Evolutionary conservation across 441 rosid genomes (phyloP), one percentile per base, ranked within the genome.

Genomic region (Arabidopsis hybrid): DNA sequence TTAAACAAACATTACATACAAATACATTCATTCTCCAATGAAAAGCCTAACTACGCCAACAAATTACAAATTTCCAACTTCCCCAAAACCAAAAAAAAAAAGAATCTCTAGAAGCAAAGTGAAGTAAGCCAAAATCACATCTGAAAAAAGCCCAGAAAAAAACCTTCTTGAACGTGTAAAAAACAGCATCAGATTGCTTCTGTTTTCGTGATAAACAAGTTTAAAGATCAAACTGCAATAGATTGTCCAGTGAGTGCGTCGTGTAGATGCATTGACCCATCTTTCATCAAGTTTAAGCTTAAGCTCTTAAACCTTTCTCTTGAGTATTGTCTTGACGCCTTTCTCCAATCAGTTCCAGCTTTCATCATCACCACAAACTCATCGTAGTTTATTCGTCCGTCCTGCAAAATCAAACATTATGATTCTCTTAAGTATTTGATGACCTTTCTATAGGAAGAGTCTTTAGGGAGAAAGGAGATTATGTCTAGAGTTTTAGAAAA

Each of bases 321-420:
- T 26, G 98, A 95, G 85, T 95, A 95, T 78, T 95, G 99, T 53
- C 99, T 85, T 6, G 98, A 95, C 0, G 99, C 99, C 84, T 95
- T 95, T 75, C 99, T 89, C 99, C 99, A 95, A 57, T 95, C 99
- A 0, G 99, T 95, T 78, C 99, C 98, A 9, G 99, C 81, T 90
- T 92, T 95, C 99, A 95, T 95, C 99, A 95, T 95, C 3, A 88
- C 91, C 56, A 88, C 96, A 79, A 95, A 95, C 68, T 95, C 99
- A 42, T 95, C 98, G 1, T 91, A 95, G 79, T 97, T 91, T 62
- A 95, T 92, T 29, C 81, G 67, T 5, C 97, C 96, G 3, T 95
- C 99, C 98, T 95, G 83, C 34, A 71, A 73, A 75, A 60, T 5
- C 16, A 36, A 17, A 46, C 43, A 45, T 26, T 53, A 14, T 7